phyloP scores from a whole-genome alignment of 768 basidiomycete genomes.

The Tylopilus vinaceipallidus region DNA sequence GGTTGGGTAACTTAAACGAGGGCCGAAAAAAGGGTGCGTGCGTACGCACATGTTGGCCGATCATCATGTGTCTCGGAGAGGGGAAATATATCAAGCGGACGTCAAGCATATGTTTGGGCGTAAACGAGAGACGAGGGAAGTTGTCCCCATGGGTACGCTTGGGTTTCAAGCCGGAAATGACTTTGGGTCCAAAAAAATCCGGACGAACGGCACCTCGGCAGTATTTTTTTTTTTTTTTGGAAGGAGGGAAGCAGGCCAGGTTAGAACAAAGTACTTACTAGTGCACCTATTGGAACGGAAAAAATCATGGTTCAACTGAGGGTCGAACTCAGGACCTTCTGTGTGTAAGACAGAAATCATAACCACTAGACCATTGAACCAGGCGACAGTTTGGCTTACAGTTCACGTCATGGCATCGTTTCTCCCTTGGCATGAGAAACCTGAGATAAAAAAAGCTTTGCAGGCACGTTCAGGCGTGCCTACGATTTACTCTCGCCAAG shows the following conservation, averaged over 20 bases:
- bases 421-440: background rate
- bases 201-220: background rate
- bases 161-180: too few relatives aligned
- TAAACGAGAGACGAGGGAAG: background rate
- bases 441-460: background rate
- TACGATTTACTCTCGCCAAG: too few relatives aligned
- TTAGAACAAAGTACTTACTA: too few relatives aligned
- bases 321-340: conserved; percentile 41
- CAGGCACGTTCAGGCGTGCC: background rate
- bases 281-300: background rate
- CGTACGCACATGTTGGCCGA: background rate
- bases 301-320: conserved; percentile 45
- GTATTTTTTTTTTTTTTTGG: too few relatives aligned
- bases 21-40: too few relatives aligned
- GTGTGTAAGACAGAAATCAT: conserved; percentile 54
- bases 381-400: rapidly evolving
- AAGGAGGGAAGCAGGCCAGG: too few relatives aligned
- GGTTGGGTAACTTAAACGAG: background rate
- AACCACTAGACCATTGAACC: conserved; percentile 62
- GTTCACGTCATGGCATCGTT: background rate
- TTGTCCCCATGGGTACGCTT: too few relatives aligned
- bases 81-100: too few relatives aligned
- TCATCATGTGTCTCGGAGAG: background rate
- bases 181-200: conserved; percentile 4
- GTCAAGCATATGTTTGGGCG: too few relatives aligned